Conservation (phyloP, 2,329 filamentous ascomycete genomes). For the Lasiodiplodia sp. region DNA sequence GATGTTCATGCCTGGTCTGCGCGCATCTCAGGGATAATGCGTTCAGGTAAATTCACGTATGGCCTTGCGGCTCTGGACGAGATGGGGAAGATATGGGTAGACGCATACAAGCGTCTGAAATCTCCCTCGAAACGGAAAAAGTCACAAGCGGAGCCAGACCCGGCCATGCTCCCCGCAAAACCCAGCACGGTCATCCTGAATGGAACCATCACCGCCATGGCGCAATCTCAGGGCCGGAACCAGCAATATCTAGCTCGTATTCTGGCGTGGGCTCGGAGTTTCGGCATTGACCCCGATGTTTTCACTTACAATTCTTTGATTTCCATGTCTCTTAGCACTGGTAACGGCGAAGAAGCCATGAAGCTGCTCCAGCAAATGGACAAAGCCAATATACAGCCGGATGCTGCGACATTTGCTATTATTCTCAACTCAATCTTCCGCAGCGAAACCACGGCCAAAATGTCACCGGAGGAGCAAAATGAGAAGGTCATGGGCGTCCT, state of each 20-base stretch:
- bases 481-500: constrained; percentile 32
- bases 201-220: constrained; percentile 64
- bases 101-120: constrained; percentile 36
- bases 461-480: constrained; percentile 59
- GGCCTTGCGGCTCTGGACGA: constrained; percentile 71
- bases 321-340: constrained; percentile 62
- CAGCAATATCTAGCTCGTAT: constrained; percentile 44
- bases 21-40: constrained; percentile 71
- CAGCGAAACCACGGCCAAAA: constrained; percentile 54
- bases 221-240: constrained; percentile 43
- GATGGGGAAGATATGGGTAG: constrained; percentile 68
- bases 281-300: constrained; percentile 56
- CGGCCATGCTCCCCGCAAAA: constrained; percentile 47
- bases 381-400: constrained; percentile 60
- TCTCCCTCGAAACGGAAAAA: constrained; percentile 22
- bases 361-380: constrained; percentile 68
- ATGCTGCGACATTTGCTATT: constrained; percentile 76
- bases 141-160: constrained; percentile 28
- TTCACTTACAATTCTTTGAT: constrained; percentile 73
- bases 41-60: constrained; percentile 58
- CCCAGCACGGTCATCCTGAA: constrained; percentile 74
- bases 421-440: constrained; percentile 68
- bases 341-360: constrained; percentile 57
- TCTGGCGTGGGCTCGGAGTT: constrained; percentile 51
- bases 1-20: constrained; percentile 74